A percentile compares a stretch with the other conserved stretches of the same genome.
These are phyloP conservation scores for Parachaetomium inaequale DNA, from an alignment of 495 filamentous ascomycete species.

Conservation along the genomic window DNA sequence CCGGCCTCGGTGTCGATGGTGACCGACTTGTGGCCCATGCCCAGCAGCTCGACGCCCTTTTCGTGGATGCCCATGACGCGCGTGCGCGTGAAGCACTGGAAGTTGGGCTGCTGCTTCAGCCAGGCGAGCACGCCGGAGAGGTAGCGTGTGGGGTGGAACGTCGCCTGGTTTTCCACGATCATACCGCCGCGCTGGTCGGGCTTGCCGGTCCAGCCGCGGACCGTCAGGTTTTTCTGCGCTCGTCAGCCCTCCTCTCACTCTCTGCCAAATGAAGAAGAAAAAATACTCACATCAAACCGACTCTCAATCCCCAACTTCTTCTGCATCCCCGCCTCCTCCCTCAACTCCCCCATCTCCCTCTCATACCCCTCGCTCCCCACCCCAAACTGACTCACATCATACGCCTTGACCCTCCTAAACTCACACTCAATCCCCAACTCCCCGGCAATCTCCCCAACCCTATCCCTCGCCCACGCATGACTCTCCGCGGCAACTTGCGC, in stretches of 20 bases:
- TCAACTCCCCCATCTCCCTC: slow-evolving; percentile 37
- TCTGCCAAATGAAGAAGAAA: not conserved
- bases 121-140: slow-evolving; percentile 48
- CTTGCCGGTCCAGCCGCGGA: slow-evolving; percentile 46
- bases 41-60: slow-evolving; percentile 38
- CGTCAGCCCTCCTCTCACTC: not conserved
- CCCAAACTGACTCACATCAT: slow-evolving; percentile 40
- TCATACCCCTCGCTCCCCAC: slow-evolving; percentile 37
- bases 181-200: slow-evolving; percentile 50
- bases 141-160: slow-evolving; percentile 58
- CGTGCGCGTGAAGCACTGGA: slow-evolving; percentile 52
- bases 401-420: slow-evolving; percentile 48
- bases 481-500: slow-evolving; percentile 51
- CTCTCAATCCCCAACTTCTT: slow-evolving; percentile 42
- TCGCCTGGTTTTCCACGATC: slow-evolving; percentile 49
- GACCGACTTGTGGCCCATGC: slow-evolving; percentile 39
- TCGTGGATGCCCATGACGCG: slow-evolving; percentile 48
- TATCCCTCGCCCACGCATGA: slow-evolving; percentile 52
- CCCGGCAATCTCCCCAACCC: slow-evolving; percentile 46
- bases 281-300: slow-evolving; percentile 33
- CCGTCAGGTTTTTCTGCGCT: slow-evolving; percentile 30
- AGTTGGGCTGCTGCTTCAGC: slow-evolving; percentile 48
- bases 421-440: slow-evolving; percentile 54
- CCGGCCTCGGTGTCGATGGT: slow-evolving; percentile 44
- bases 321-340: slow-evolving; percentile 43